phyloP scores from a whole-genome alignment of 805 yeast genomes.

The Spathaspora gorwiae region DNA sequence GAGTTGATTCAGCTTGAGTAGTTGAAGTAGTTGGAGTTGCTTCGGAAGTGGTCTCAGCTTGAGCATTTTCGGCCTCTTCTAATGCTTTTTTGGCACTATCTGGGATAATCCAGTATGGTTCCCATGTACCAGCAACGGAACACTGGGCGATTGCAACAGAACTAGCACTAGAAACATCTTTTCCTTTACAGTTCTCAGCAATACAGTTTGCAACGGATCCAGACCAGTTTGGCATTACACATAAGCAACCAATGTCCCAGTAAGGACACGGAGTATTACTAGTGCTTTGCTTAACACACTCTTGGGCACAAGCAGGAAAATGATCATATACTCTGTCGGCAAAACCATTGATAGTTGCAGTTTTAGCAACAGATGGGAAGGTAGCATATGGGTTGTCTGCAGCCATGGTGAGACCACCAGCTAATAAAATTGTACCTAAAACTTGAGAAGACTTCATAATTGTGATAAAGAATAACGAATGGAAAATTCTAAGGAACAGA shows the following conservation, averaged over 20 bases:
- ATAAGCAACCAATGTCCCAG: conserved; percentile 45
- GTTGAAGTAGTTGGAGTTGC: background rate
- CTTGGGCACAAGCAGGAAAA: conserved; percentile 35
- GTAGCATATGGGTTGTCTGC: conserved; percentile 23
- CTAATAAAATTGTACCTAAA: background rate
- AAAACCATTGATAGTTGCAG: conserved; percentile 40
- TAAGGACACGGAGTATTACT: conserved; percentile 40
- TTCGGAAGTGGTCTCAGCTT: conserved; percentile 10
- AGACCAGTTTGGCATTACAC: conserved; percentile 36
- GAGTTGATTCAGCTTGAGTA: conserved; percentile 1
- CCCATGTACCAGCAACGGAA: conserved; percentile 28
- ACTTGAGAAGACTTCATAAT: background rate
- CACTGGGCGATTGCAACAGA: conserved; percentile 29
- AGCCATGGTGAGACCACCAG: conserved; percentile 12
- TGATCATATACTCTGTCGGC: conserved; percentile 32
- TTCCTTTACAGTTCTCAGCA: conserved; percentile 31
- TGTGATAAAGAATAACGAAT: background rate
- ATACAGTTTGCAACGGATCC: conserved; percentile 36
- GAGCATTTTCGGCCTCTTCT: conserved; percentile 22
- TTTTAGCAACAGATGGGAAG: conserved; percentile 32
- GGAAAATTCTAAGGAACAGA: background rate
- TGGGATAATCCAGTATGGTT: conserved; percentile 29
- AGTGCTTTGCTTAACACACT: conserved; percentile 28
- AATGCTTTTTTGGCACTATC: conserved; percentile 18
- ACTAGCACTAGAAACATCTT: conserved; percentile 25